These are phyloP conservation scores for Saccharomycopsis synnaedendra DNA, from an alignment of 805 yeast genomes.

Conservation along the genomic window DNA sequence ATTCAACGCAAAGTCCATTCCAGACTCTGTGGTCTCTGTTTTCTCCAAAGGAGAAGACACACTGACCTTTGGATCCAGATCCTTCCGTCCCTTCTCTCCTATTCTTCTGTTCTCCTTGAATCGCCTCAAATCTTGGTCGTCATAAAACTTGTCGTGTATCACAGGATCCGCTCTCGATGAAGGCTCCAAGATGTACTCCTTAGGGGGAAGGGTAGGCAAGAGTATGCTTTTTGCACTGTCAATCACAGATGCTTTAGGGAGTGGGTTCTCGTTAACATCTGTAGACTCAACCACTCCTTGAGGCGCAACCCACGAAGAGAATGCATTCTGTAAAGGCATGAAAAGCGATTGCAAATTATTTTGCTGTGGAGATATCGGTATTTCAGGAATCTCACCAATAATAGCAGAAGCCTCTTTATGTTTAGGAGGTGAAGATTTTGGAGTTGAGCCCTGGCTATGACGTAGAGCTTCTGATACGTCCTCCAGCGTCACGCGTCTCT, in stretches of 20 bases:
- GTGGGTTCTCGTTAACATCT: conserved; percentile 17
- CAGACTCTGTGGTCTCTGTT: not conserved
- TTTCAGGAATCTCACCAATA: not conserved
- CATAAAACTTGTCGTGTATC: conserved; percentile 58
- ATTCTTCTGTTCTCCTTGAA: conserved; percentile 6
- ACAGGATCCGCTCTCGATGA: conserved; percentile 43
- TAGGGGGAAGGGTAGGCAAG: conserved; percentile 60
- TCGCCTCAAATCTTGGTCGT: conserved; percentile 36
- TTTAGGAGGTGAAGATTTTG: not conserved
- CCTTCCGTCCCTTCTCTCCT: not conserved
- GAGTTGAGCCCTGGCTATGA: not conserved
- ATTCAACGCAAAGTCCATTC: not conserved
- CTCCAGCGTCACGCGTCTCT: not conserved
- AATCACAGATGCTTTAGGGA: conserved; percentile 59
- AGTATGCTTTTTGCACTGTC: conserved; percentile 59
- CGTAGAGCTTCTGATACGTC: not conserved
- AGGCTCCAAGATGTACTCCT: conserved; percentile 54
- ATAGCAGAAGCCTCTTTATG: not conserved
- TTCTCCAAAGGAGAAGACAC: not conserved
- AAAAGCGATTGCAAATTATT: conserved; percentile 5
- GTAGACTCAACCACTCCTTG: conserved; percentile 15
- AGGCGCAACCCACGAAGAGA: conserved; percentile 32
- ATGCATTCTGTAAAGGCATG: conserved; percentile 33
- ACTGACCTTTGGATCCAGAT: not conserved
- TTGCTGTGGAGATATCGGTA: too few species aligned